phyloP scores from a whole-genome alignment of 1,284 basidiomycete genomes.

The Puccinia coronata region DNA sequence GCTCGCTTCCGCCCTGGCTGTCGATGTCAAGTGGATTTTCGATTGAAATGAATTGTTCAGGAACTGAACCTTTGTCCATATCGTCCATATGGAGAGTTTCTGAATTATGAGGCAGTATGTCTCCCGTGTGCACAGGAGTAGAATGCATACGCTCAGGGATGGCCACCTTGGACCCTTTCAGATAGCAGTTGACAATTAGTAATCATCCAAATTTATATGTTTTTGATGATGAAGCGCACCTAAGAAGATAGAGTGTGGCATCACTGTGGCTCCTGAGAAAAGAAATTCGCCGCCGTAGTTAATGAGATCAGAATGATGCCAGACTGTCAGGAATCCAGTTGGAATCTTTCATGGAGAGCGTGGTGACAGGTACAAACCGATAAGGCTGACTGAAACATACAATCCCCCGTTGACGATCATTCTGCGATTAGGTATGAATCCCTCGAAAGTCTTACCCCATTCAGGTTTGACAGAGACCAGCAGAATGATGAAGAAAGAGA shows the following conservation, averaged over 20 bases:
- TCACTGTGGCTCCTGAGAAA: slow-evolving; percentile 69
- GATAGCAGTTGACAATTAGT: neutral
- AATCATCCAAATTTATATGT: neutral
- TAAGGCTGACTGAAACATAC: slow-evolving; percentile 71
- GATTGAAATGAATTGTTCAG: slow-evolving; percentile 7
- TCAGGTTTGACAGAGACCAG: slow-evolving; percentile 72
- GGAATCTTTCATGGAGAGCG: neutral
- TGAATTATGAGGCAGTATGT: neutral
- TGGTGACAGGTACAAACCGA: slow-evolving; percentile 57
- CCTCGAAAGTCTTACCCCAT: slow-evolving; percentile 79
- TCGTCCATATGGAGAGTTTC: neutral
- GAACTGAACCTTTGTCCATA: neutral
- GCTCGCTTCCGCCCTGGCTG: neutral
- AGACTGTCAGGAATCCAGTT: slow-evolving; percentile 63
- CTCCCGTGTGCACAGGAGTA: neutral
- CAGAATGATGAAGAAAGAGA: slow-evolving; percentile 79
- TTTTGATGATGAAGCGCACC: slow-evolving; percentile 50
- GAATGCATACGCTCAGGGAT: slow-evolving; percentile 23
- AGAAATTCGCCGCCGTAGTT: no score
- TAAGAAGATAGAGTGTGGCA: slow-evolving; percentile 87
- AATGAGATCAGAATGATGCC: slow-evolving; percentile 59
- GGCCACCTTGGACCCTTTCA: slow-evolving; percentile 43
- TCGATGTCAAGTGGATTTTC: neutral
- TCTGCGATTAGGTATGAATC: slow-evolving; percentile 73
- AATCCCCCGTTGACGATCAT: slow-evolving; percentile 68